Conservation (phyloP, 345 rosid genomes). For the Eucalyptus cloeziana region DNA sequence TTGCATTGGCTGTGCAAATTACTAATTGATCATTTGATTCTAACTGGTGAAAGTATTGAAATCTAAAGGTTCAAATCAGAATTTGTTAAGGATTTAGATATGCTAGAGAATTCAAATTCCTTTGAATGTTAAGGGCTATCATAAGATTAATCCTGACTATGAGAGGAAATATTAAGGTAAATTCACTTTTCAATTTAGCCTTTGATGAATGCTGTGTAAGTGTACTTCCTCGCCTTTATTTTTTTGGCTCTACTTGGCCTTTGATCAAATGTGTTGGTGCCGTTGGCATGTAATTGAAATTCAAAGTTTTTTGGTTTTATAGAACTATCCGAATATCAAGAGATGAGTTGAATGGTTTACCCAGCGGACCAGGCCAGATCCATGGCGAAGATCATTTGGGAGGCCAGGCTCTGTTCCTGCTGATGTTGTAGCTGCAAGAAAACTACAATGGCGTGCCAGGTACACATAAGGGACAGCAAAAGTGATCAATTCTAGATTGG, state of each 20-base stretch:
- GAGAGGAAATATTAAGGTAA: background rate
- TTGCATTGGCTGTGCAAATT: background rate
- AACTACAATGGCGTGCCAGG: slow-evolving; percentile 78
- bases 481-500: background rate
- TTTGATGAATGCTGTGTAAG: background rate
- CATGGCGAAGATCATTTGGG: slow-evolving; percentile 58
- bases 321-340: slow-evolving; percentile 24
- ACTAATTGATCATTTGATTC: background rate
- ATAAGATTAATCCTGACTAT: background rate
- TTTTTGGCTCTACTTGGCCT: background rate
- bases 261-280: background rate
- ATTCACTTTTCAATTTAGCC: background rate
- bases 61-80: background rate
- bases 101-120: background rate
- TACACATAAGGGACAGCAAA: background rate
- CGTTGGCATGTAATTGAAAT: background rate
- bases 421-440: slow-evolving; percentile 29
- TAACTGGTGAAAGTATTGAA: background rate
- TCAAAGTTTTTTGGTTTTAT: background rate
- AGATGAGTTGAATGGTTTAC: slow-evolving; percentile 2
- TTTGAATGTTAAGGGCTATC: background rate
- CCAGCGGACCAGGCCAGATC: slow-evolving; percentile 31
- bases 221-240: background rate
- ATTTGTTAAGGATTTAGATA: background rate
- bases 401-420: slow-evolving; percentile 36